Base-by-base conservation (phyloP, 176 grass and related monocot genomes). In the Echinochloa phyllopogon region DNA sequence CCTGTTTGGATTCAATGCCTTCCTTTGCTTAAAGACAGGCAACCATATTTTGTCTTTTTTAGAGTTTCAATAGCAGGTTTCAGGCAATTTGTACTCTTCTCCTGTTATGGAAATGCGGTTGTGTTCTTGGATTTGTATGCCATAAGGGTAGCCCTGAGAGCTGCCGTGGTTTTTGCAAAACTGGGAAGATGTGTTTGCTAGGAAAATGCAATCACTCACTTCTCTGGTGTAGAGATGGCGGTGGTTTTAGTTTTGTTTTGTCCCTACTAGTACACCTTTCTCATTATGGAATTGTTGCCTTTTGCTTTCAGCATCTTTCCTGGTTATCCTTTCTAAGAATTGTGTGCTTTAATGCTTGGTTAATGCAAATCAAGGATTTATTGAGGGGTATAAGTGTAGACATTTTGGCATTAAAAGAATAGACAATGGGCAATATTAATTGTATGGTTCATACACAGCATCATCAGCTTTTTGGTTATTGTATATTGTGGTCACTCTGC, bases 231-330 rank as follows among this genome's bases (percentile, higher is more conserved):
- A 58, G 48, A 57, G 14, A 4, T 60, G 15, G 4, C 27, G 4
- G 66, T 50, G 18, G 39, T 41, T 70, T 78, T 45, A 63, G n/a
- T 69, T 48, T 53, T 9, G 15, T 68, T 79, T 51, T n/a, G 6
- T 76, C 43, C 43, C 33, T 81, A 24, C 79, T 63, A 65, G 45
- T 79, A 79, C 63, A 75, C n/a, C n/a, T 80, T 12, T 57, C 77
- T n/a, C 62, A 77, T 14, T 25, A 62, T 77, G 77, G 45, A 63
- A n/a, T 71, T 47, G 45, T 21, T 86, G 25, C 82, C 69, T 82
- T 71, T 20, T 86, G 27, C 86, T 76, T 82, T 82, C 66, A 74
- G 16, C 50, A 65, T 16, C 44, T 74, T 82, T 77, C 72, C 27
- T 72, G 56, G 50, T 86, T 77, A 18, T 50, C 29, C 24, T 72